Conservation (phyloP, 2,329 filamentous ascomycete species). For the Acrodontium crateriforme region DNA sequence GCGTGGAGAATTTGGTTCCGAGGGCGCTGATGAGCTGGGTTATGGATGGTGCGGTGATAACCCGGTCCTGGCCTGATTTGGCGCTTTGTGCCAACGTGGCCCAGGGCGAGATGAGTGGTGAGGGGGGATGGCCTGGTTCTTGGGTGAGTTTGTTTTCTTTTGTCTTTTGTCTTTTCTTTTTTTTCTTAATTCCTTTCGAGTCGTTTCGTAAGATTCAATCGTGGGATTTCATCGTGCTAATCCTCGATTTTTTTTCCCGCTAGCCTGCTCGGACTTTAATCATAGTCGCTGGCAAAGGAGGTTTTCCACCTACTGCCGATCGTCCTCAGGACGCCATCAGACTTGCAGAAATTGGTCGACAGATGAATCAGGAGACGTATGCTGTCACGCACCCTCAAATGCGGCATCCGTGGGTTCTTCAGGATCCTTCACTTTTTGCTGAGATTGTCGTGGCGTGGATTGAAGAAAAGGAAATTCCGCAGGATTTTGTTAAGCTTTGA, state of each 20-base stretch:
- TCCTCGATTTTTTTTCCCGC: too few species aligned
- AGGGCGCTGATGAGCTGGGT: constrained; percentile 9
- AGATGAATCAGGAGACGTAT: constrained; percentile 8
- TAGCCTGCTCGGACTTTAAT: constrained; percentile 13
- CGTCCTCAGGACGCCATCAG: constrained; percentile 8
- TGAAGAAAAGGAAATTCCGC: constrained; percentile 4
- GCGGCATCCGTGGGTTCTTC: constrained; percentile 16
- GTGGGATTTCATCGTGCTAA: too few species aligned
- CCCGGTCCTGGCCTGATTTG: too few species aligned
- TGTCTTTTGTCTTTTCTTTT: too few species aligned
- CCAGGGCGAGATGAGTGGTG: too few species aligned
- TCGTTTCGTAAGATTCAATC: too few species aligned
- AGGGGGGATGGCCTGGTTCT: too few species aligned
- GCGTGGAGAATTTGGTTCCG: constrained; percentile 9
- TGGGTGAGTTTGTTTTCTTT: too few species aligned
- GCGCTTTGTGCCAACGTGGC: too few species aligned
- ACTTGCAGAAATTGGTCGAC: constrained; percentile 9
- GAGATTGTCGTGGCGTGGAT: constrained; percentile 9
- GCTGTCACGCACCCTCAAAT: constrained; percentile 11
- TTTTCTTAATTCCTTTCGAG: too few species aligned
- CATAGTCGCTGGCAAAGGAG: constrained; percentile 14
- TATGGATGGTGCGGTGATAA: constrained; percentile 13
- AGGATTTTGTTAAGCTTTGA: constrained; percentile 7
- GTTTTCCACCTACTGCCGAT: constrained; percentile 13
- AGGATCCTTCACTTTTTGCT: constrained; percentile 15